Evolutionary conservation across 768 basidiomycete genomes (phyloP).

Genomic region (Amanita rubescens): DNA sequence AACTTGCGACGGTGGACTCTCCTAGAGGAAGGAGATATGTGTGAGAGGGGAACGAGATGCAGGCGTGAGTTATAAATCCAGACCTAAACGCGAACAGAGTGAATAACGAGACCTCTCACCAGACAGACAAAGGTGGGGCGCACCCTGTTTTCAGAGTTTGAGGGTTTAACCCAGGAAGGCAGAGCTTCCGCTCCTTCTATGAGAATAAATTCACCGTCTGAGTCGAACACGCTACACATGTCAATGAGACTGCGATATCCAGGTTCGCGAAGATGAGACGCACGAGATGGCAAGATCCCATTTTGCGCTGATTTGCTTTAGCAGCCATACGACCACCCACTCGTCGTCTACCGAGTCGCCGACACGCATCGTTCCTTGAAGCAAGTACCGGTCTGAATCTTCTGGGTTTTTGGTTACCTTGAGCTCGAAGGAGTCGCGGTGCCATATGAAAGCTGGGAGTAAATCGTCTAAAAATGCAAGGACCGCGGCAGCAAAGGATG

Average conservation of each 20-base stretch:
- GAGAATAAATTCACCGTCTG: conserved; percentile 91
- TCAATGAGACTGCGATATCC: conserved; percentile 2
- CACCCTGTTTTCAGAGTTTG: conserved; percentile 90
- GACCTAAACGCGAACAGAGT: conserved; percentile 47
- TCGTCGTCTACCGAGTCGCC: conserved; percentile 98
- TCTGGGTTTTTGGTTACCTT: conserved; percentile 49
- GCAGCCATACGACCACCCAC: conserved; percentile 90
- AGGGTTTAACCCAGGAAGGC: conserved; percentile 86
- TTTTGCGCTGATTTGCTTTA: conserved; percentile 65
- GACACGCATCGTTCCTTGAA: conserved; percentile 84
- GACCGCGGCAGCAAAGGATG: conserved; percentile 65
- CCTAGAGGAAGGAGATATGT: conserved; percentile 61
- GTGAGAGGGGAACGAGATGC: conserved; percentile 79
- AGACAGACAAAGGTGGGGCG: conserved; percentile 28
- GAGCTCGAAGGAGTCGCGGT: conserved; percentile 76
- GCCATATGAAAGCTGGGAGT: conserved; percentile 68
- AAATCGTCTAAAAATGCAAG: conserved; percentile 43
- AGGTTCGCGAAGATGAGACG: conserved; percentile 14
- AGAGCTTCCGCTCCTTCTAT: conserved; percentile 93
- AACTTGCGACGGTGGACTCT: conserved; percentile 40
- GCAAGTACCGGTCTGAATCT: conserved; percentile 41
- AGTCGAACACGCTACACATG: conserved; percentile 60
- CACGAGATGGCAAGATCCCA: conserved; percentile 83
- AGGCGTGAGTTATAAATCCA: conserved; percentile 83
- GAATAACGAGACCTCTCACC: conserved; percentile 26